A percentile compares a stretch with the other conserved stretches of the same genome.
These are phyloP conservation scores for Verticillium klebahnii DNA, from an alignment of 2,329 filamentous ascomycete species.

Conservation along the genomic window DNA sequence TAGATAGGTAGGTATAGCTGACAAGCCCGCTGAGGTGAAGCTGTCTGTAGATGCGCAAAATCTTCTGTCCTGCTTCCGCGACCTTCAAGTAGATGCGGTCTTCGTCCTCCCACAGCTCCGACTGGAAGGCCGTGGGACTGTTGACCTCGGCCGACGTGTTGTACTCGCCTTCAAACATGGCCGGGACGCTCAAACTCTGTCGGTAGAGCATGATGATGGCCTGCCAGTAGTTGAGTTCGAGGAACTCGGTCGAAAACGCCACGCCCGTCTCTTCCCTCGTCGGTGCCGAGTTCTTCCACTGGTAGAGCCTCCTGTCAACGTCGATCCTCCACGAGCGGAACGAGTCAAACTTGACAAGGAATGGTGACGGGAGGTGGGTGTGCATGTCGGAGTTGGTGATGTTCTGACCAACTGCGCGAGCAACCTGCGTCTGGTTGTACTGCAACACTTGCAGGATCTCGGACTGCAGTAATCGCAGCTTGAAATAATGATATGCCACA, in stretches of 20 bases:
- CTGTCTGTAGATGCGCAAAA: slow-evolving; percentile 84
- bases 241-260: slow-evolving; percentile 80
- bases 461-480: slow-evolving; percentile 81
- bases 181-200: slow-evolving; percentile 82
- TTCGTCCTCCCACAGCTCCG: slow-evolving; percentile 73
- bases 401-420: slow-evolving; percentile 62
- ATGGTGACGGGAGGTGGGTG: slow-evolving; percentile 76
- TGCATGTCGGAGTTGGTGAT: slow-evolving; percentile 68
- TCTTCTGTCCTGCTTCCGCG: slow-evolving; percentile 89
- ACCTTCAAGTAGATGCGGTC: slow-evolving; percentile 92
- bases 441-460: slow-evolving; percentile 94
- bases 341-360: slow-evolving; percentile 75
- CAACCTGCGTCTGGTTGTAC: slow-evolving; percentile 81
- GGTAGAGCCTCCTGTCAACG: slow-evolving; percentile 74
- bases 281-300: slow-evolving; percentile 84
- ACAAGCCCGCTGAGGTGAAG: slow-evolving; percentile 83
- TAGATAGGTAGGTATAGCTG: slow-evolving; percentile 93
- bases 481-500: slow-evolving; percentile 88
- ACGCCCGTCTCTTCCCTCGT: slow-evolving; percentile 77
- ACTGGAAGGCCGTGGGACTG: slow-evolving; percentile 55
- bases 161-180: slow-evolving; percentile 77
- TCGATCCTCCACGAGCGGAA: slow-evolving; percentile 87
- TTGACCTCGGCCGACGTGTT: slow-evolving; percentile 61
- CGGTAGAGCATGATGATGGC: slow-evolving; percentile 93
- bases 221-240: slow-evolving; percentile 97